These are phyloP conservation scores for Syzygium aqueum DNA, from an alignment of 345 rosid genomes.

Conservation along the genomic window DNA sequence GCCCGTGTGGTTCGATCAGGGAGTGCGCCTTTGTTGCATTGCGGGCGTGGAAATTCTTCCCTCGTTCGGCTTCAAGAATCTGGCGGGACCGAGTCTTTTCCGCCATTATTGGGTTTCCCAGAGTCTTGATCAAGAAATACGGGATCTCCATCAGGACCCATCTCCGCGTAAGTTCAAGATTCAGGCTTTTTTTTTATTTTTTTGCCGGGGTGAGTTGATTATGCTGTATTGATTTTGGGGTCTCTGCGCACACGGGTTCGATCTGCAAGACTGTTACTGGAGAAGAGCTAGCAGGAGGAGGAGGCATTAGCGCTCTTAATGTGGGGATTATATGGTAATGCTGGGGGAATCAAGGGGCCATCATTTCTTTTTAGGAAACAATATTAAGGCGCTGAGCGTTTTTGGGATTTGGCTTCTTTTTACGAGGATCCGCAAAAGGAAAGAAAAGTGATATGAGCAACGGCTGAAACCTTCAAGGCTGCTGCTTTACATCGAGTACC, in stretches of 20 bases:
- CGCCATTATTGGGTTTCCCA: background rate
- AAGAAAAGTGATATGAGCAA: conserved; percentile 2
- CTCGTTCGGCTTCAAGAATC: background rate
- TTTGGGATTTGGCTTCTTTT: conserved; percentile 6
- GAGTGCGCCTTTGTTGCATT: background rate
- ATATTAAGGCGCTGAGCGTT: background rate
- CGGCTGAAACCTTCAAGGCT: conserved; percentile 24
- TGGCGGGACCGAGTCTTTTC: background rate
- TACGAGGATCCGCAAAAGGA: conserved; percentile 14
- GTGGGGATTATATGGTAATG: background rate
- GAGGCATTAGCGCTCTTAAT: background rate
- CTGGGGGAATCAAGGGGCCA: background rate
- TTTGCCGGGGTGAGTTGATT: background rate
- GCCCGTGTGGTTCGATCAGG: background rate
- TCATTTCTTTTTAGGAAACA: background rate
- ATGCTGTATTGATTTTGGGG: background rate
- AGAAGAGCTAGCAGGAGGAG: background rate
- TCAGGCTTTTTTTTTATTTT: background rate
- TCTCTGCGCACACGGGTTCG: background rate
- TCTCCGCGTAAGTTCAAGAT: background rate
- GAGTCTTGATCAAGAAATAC: background rate
- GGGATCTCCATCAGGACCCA: background rate
- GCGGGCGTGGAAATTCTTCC: background rate
- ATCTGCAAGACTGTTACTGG: background rate
- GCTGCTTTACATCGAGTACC: conserved; percentile 11